Evolutionary conservation across 257 asterid genomes (phyloP).

Genomic region (Nicotiana undulata): DNA sequence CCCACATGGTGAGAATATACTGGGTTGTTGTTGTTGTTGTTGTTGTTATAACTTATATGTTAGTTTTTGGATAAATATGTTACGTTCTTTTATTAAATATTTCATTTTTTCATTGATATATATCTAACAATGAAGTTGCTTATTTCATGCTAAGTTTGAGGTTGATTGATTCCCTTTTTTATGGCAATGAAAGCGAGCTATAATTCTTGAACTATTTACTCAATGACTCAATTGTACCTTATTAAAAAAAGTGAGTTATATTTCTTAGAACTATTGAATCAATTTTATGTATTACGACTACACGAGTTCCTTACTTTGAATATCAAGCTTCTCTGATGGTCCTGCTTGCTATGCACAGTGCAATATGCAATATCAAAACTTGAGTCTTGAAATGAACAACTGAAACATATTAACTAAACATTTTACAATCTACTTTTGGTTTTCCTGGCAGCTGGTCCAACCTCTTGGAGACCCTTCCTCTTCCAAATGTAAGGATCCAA

Average conservation of each 20-base stretch:
- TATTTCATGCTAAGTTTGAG: background rate
- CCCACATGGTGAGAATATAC: no score
- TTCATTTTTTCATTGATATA: background rate
- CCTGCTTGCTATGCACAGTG: background rate
- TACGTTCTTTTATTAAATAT: background rate
- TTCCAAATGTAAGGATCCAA: constrained; percentile 63
- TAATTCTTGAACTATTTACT: background rate
- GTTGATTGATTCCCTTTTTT: background rate
- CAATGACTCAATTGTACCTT: background rate
- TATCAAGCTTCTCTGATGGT: constrained; percentile 5
- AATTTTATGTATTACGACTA: background rate
- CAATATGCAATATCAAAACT: background rate
- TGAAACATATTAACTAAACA: background rate
- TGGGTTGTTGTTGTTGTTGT: no score
- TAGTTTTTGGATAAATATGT: background rate
- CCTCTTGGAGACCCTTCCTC: constrained; percentile 85
- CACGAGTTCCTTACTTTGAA: background rate
- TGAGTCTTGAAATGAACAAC: background rate
- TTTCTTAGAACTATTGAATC: background rate
- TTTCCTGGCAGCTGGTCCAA: constrained; percentile 74
- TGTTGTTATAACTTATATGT: background rate
- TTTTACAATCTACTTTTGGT: constrained; percentile 5
- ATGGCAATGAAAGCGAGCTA: background rate
- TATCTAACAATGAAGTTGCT: background rate
- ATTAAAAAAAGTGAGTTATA: background rate